Evolutionary conservation across 805 yeast species (phyloP), one percentile per base, ranked within the genome.

Genomic region (Ogataea philodendri): DNA sequence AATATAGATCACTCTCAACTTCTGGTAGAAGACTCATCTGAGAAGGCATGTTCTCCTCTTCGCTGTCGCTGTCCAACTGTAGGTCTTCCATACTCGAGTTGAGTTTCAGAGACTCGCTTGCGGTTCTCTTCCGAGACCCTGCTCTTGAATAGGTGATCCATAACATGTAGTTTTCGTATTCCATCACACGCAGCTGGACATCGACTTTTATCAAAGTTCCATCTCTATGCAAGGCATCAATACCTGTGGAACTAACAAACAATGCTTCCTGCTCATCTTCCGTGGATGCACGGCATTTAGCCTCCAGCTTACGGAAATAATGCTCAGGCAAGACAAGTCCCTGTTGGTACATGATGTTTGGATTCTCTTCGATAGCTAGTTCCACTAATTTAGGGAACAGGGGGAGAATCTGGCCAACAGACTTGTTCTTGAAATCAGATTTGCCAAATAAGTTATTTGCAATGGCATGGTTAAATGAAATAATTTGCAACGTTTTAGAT

Each of bases 261-360:
- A 76, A 60, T 3, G 60, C 52, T 30, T 74, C 77, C 15, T 72
- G 72, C 30, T 67, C 72, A n/a, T 57, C 62, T 29, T 55, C 58
- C 47, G 49, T 45, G 5, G 37, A 39, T 11, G 57, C 52, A 10
- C 34, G 32, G 11, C 37, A 25, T 30, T 70, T 65, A 1, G 83
- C 79, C 38, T 70, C 67, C 35, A 77, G 69, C 46, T 80, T 78
- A 44, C 97, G 72, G 63, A 90, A 88, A 55, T 84, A 82, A 60
- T 88, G 96, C 58, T 89, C 97, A 0, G 97, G 95, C 9, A 89
- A 63, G 0, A 89, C 96, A 32, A 85, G 61, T 1, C 96, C 96
- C 0, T 82, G 75, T 20, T 61, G 57, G 16, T 45, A 44, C 38
- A 55, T 60, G 42, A 74, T 42, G 13, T 61, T 51, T 17, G 70